phyloP scores from a whole-genome alignment of 768 basidiomycete species.

The Suillus plorans region DNA sequence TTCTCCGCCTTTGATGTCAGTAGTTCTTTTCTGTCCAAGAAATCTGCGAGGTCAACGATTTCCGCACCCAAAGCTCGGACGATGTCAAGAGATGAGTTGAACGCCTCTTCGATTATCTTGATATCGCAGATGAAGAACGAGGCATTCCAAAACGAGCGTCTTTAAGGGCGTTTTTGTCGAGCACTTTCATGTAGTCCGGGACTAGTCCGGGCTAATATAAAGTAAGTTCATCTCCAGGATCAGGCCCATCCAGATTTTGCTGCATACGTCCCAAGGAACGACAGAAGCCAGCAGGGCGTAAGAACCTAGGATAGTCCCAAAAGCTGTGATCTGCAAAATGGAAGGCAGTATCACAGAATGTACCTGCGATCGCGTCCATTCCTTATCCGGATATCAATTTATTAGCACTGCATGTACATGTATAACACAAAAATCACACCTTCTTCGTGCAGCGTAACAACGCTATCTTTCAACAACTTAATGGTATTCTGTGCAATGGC shows the following conservation, averaged over 20 bases:
- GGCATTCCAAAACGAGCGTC: not conserved
- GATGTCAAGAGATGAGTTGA: not conserved
- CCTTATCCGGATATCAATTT: not conserved
- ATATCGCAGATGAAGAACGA: not conserved
- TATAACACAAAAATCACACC: slow-evolving; percentile 7
- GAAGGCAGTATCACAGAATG: not conserved
- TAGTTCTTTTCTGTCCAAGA: slow-evolving; percentile 47
- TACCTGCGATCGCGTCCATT: not conserved
- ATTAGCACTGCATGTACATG: not conserved
- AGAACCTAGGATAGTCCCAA: slow-evolving; percentile 4
- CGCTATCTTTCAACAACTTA: slow-evolving; percentile 47
- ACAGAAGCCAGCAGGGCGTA: slow-evolving; percentile 17
- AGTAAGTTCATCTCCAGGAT: not conserved
- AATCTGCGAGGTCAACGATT: slow-evolving; percentile 53
- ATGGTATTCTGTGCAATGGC: slow-evolving; percentile 51
- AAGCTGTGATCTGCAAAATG: not conserved
- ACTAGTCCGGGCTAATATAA: not conserved
- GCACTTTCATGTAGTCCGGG: not conserved
- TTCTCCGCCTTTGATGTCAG: slow-evolving; percentile 50
- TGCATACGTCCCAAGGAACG: slow-evolving; percentile 28
- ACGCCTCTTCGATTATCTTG: not conserved
- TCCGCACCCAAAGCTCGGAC: not conserved
- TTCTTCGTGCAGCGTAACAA: slow-evolving; percentile 21
- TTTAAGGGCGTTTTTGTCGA: not conserved
- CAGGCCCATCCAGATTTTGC: slow-evolving; percentile 14